Evolutionary conservation across 768 basidiomycete genomes (phyloP), one percentile per base, ranked within the genome.

Genomic region (Leccinellum albellum): DNA sequence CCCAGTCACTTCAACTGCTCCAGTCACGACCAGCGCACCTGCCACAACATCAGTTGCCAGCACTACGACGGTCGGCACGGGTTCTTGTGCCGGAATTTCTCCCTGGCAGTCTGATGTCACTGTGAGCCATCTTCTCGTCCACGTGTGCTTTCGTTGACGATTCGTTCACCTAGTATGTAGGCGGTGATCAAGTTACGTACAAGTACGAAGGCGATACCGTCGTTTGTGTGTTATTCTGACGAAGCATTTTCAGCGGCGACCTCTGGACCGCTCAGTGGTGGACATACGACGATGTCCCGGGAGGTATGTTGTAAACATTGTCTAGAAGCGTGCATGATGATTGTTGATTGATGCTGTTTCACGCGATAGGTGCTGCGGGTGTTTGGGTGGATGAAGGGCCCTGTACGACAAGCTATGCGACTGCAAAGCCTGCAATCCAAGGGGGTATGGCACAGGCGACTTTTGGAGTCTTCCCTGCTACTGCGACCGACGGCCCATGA

Each of bases 221-320:
- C 2, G 0, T n/a, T 8, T 20, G 3, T 31, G 35, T 21, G 1
- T 24, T 40, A 37, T 31, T 33, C 32, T 35, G 20, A 64, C 48
- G 32, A 4, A 0, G 15, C 0, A 12, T 17, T 33, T 53, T 51
- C 49, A 81, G 81, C 53, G 78, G 79, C 12, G 66, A 80, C 57
- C 69, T 81, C 10, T 83, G 81, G 81, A 76, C 71, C 1, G 80
- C 81, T 4, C 64, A 74, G 52, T 79, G 75, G 74, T 83, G 82
- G 82, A 73, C 70, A 10, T 67, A 79, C 44, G 64, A 66, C 23
- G 78, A 81, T 67, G 21, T 64, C 32, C 74, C 71, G 8, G 68
- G 70, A 3, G 73, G 75, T 71, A 51, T 14, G 66, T 65, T 26
- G 28, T n/a, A 3, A 12, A 32, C 9, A 10, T 15, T 17, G 21